These are phyloP conservation scores for Aspergillus bridgeri DNA, from an alignment of 495 filamentous ascomycete genomes.

Conservation along the genomic window DNA sequence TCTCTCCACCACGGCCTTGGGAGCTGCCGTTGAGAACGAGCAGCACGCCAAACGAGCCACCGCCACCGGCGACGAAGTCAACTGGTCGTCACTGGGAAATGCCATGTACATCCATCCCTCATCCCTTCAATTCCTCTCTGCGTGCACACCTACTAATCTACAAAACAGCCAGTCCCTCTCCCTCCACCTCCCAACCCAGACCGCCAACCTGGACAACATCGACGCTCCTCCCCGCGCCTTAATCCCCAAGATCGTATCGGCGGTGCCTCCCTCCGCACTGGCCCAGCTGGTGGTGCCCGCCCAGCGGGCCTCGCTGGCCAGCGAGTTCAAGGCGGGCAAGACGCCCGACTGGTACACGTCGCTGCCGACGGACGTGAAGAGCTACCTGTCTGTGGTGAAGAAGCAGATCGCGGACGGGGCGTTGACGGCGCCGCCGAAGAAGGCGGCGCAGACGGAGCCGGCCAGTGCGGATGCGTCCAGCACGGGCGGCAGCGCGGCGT, in stretches of 20 bases:
- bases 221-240: conserved; percentile 26
- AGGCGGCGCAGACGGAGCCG: conserved; percentile 5
- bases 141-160: neutral
- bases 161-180: neutral
- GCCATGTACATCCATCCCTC: neutral
- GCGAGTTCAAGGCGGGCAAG: conserved; percentile 28
- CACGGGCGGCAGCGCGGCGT: neutral
- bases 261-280: conserved; percentile 25
- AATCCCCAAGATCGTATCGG: conserved; percentile 27
- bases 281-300: conserved; percentile 24
- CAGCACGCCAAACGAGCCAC: neutral
- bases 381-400: conserved; percentile 31
- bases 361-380: conserved; percentile 29
- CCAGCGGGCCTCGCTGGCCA: conserved; percentile 29
- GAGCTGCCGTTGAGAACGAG: neutral
- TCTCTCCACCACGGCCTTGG: conserved; percentile 1
- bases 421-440: conserved; percentile 22
- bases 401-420: conserved; percentile 28
- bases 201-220: conserved; percentile 32
- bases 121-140: neutral
- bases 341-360: conserved; percentile 32
- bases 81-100: conserved; percentile 1
- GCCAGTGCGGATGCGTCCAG: neutral
- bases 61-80: neutral
- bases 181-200: conserved; percentile 14